Evolutionary conservation across 2,329 filamentous ascomycete species (phyloP).

Genomic region (Trichoderma gracile): DNA sequence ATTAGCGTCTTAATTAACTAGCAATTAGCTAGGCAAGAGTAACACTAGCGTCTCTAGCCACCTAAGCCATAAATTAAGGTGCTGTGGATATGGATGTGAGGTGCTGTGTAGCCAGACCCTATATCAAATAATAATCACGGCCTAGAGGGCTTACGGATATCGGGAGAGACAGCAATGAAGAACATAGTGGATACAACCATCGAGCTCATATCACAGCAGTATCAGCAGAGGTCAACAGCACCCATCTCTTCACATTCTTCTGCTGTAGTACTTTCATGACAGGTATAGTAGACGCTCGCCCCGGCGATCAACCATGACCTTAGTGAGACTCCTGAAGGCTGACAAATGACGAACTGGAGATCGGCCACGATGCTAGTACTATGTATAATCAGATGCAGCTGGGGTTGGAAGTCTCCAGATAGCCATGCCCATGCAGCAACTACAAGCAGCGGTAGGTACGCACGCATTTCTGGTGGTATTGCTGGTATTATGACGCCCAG

Average conservation of each 20-base stretch:
- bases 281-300: background rate
- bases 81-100: too few species aligned
- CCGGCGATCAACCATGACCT: background rate
- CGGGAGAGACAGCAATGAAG: too few species aligned
- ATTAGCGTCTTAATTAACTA: too few species aligned
- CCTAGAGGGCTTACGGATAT: too few species aligned
- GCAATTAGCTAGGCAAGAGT: too few species aligned
- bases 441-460: background rate
- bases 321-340: background rate
- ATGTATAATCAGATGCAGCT: slow-evolving; percentile 10
- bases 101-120: too few species aligned
- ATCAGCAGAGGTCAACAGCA: background rate
- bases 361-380: slow-evolving; percentile 9
- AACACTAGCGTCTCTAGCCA: too few species aligned
- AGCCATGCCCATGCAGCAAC: background rate
- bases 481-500: slow-evolving; percentile 13
- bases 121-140: too few species aligned
- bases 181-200: too few species aligned
- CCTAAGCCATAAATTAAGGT: too few species aligned
- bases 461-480: background rate
- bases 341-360: slow-evolving; percentile 13
- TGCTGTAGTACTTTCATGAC: background rate
- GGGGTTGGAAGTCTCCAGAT: background rate
- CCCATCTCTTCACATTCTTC: too few species aligned
- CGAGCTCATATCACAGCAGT: too few species aligned